Evolutionary conservation across 129 eudicot species (phyloP), one percentile per base, ranked within the genome.

Genomic region (Centaurea solstitialis): DNA sequence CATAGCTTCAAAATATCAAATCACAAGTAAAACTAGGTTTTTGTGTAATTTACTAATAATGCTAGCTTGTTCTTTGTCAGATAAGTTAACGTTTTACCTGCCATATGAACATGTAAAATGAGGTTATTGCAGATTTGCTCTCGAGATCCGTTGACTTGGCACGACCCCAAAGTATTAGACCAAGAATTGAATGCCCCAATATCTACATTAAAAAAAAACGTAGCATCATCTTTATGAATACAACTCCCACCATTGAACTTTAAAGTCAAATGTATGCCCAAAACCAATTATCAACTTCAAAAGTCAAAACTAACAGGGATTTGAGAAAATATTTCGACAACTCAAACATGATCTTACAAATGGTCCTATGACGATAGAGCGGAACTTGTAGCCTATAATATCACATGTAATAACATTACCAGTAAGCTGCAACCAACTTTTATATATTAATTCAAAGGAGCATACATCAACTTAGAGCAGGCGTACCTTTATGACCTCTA

Each of bases 71-170:
- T 53, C 64, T 17, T 53, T 53, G 41, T 8, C 2, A 2, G 39
- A 43, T 61, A 24, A 53, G 47, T 62, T 62, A 21, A 20, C 21
- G 30, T 10, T 73, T 86, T 87, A 96, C 99, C 98, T 96, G 93
- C 98, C 99, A 96, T 79, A 96, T 91, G 89, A 96, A 96, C 99
- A 96, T 93, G 88, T 93, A 96, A 84, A 93, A 96, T 26, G 99
- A 87, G 47, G 99, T 93, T 80, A 96, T 93, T 12, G 97, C 88
- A 26, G 90, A 69, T 88, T 96, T 96, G 91, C 90, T 93, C 64
- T 86, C 82, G 47, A 96, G 84, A 84, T 96, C 94, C 30, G 84
- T 83, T 20, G 98, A 93, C 79, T 89, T 93, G 79, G 99, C 97
- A 17, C 93, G 93, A 73, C 64, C 87, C 98, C 98, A 93, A 12